These are phyloP conservation scores for Starmera amethionina DNA, from an alignment of 805 yeast species.

Conservation along the genomic window DNA sequence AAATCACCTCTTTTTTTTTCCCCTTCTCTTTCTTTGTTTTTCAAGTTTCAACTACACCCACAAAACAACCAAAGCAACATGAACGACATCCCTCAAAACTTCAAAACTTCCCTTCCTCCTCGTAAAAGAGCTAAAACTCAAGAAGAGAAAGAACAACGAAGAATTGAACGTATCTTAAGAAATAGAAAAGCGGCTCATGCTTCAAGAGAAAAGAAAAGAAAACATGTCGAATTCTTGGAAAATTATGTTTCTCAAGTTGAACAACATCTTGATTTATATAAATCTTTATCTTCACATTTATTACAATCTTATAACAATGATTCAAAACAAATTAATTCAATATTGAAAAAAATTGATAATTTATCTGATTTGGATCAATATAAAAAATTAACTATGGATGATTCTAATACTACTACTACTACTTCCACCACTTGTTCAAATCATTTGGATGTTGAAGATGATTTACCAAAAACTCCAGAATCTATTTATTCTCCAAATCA, in stretches of 20 bases:
- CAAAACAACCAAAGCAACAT: too few species aligned
- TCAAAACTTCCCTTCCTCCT: constrained; percentile 65
- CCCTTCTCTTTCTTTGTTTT: too few species aligned
- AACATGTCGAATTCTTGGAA: constrained; percentile 81
- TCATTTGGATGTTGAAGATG: constrained; percentile 3
- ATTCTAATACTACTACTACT: background rate
- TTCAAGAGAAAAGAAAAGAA: constrained; percentile 90
- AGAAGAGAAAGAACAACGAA: constrained; percentile 94
- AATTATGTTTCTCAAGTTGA: constrained; percentile 17
- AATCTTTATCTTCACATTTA: constrained; percentile 8
- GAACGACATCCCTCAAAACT: constrained; percentile 23
- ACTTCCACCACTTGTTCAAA: background rate
- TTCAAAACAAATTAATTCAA: constrained; percentile 8
- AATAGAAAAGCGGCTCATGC: constrained; percentile 97
- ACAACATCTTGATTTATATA: constrained; percentile 12
- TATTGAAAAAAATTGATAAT: constrained; percentile 4
- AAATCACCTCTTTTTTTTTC: too few species aligned
- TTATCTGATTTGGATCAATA: constrained; percentile 16
- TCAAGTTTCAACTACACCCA: too few species aligned
- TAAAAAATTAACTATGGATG: constrained; percentile 13
- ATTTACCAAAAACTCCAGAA: constrained; percentile 19
- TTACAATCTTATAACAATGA: constrained; percentile 11
- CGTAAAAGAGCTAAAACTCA: constrained; percentile 93
- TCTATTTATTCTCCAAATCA: constrained; percentile 13
- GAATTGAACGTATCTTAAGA: constrained; percentile 85